Evolutionary conservation across 2,329 filamentous ascomycete genomes (phyloP).

Genomic region (Stachybotrys chartarum): DNA sequence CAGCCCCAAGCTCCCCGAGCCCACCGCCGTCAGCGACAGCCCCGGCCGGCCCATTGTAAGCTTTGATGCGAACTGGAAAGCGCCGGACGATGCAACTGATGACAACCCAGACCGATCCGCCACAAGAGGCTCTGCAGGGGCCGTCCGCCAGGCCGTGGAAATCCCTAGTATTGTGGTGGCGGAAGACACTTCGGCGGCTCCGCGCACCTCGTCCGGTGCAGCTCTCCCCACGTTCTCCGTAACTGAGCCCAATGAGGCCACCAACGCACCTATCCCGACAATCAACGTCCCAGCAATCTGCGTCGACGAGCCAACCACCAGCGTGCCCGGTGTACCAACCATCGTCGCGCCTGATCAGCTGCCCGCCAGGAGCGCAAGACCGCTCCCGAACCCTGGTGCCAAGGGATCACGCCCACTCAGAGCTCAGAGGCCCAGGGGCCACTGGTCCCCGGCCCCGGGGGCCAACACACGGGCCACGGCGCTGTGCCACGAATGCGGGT

Average conservation of each 20-base stretch:
- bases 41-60: constrained; percentile 93
- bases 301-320: constrained; percentile 25
- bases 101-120: constrained; percentile 40
- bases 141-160: constrained; percentile 28
- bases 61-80: constrained; percentile 81
- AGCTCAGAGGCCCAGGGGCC: constrained; percentile 37
- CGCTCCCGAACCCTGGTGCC: constrained; percentile 39
- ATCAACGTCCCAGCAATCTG: constrained; percentile 45
- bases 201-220: constrained; percentile 17
- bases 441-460: constrained; percentile 52
- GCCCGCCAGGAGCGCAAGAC: constrained; percentile 13
- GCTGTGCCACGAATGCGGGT: constrained; percentile 74
- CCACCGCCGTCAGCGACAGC: constrained; percentile 83
- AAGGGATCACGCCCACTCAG: constrained; percentile 22
- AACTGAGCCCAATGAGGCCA: constrained; percentile 17
- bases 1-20: constrained; percentile 79
- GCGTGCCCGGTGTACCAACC: constrained; percentile 33
- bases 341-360: constrained; percentile 40
- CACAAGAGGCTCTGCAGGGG: constrained; percentile 8
- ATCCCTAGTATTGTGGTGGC: constrained; percentile 50
- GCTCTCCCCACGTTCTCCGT: constrained; percentile 28
- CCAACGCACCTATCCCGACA: constrained; percentile 21
- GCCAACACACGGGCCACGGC: constrained; percentile 51
- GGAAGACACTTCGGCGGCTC: constrained; percentile 32
- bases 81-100: constrained; percentile 64